Base-by-base conservation (phyloP, 1,284 basidiomycete species). In the Pseudomicrostroma phylloplanum region DNA sequence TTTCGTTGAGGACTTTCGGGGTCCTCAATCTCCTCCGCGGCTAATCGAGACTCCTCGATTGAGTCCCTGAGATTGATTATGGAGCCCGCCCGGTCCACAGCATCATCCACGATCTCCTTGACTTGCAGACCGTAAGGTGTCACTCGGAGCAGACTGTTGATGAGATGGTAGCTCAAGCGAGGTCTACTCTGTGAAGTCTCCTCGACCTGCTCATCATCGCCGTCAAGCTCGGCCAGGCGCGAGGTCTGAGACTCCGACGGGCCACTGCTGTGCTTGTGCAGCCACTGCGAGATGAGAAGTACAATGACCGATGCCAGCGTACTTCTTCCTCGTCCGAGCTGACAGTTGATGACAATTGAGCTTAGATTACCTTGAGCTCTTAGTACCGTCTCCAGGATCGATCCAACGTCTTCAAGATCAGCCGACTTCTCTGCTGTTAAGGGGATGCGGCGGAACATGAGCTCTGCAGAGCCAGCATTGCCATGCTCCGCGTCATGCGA, bases 311-410 rank as follows among this genome's bases (percentile, higher is more conserved):
- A 89, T 17, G 92, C 88, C 66, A 93, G 82, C 0, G 93, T 96
- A 66, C 90, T 92, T 70, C 96, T 84, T n/a, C 94, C 94, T 40
- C 92, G 83, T 2, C 94, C 94, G 2, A 99, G 85, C 80, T 99
- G 96, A 75, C 93, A 96, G 77, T 98, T 99, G 58, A 98, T 85
- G 25, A 99, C 88, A 65, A 98, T 89, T 0, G 92, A 91, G 84
- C 61, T 36, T 9, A 36, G 9, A 88, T 85, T 30, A 87, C 86
- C n/a, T 87, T 83, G 53, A 91, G 21, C 19, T 15, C 51, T 19
- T 19, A 54, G 83, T 48, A 92, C 89, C 0, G 93, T 84, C 53
- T 90, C 87, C 66, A 96, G 88, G 30, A 98, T 83, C 51, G 79
- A 79, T 46, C 69, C 66, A 25, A 81, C 78, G 60, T 80, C 78